Base-by-base conservation (phyloP, 306 rosid species). In the Pterocarpus santalinus region DNA sequence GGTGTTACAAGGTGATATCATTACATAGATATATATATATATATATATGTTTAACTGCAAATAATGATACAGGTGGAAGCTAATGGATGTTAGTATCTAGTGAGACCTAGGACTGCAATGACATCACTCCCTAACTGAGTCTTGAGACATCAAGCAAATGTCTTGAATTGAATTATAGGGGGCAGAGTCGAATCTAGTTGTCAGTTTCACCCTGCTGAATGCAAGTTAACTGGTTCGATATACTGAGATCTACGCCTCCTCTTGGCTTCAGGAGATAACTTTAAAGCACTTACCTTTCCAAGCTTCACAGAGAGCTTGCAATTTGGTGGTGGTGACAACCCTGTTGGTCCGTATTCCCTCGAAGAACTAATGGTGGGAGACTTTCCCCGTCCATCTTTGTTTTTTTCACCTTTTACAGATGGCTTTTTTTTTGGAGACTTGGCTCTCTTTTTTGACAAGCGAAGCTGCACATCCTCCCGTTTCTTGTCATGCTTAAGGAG, bases 241-340 rank as follows among this genome's bases (percentile, higher is more conserved):
- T 77, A 81, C 32, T 83, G 86, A 51, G 94, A 88, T 65, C 91
- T 85, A 68, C 90, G 89, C 86, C 96, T 80, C 89, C 92, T 86
- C 85, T 93, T 93, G 61, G 92, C 65, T 74, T 88, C 90, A 2
- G 99, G 99, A 81, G 92, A 85, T 85, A 87, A 82, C 38, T 89
- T 80, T n/a, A 72, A 34, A 56, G 76, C 83, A 38, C 90, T 86
- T 30, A 60, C 80, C 79, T 89, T 91, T 46, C 90, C 90, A 8
- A 86, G 83, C 85, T 90, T 92, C 16, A 68, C 79, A 30, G 94
- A 81, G 17, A 87, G 73, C 83, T 92, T 92, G 51, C 91, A 72
- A 69, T 87, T 90, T 43, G 80, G 35, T 77, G 77, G 87, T 28
- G 89, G 64, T 16, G 83, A 83, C 63, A 70, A 33, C 36, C 79